Percentiles rank a stretch among this genome's conserved stretches.
Conservation (phyloP, 768 basidiomycete genomes). For the Paxillus rubicundulus region DNA sequence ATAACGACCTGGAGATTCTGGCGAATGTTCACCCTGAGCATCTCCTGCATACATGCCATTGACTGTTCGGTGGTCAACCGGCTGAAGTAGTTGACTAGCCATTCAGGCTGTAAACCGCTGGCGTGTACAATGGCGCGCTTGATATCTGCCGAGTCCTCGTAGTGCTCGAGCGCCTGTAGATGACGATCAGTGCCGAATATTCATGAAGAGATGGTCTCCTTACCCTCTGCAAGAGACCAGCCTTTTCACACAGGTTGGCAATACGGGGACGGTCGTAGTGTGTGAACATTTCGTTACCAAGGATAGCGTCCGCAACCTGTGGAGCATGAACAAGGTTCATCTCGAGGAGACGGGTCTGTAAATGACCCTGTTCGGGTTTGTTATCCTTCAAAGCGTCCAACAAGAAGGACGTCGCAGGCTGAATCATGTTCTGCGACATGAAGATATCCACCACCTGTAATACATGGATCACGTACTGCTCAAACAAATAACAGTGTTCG, state of each 20-base stretch:
- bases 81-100: slow-evolving; percentile 97
- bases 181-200: slow-evolving; percentile 8
- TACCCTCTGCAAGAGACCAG: slow-evolving; percentile 90
- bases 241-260: slow-evolving; percentile 98
- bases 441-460: slow-evolving; percentile 92
- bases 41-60: slow-evolving; percentile 93
- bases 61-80: slow-evolving; percentile 96
- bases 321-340: slow-evolving; percentile 98
- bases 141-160: slow-evolving; percentile 97
- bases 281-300: slow-evolving; percentile 97
- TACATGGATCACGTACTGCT: neutral
- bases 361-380: slow-evolving; percentile 91
- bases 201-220: slow-evolving; percentile 23
- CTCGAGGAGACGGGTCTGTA: slow-evolving; percentile 95
- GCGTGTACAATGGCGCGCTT: slow-evolving; percentile 97
- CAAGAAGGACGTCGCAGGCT: slow-evolving; percentile 97
- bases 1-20: slow-evolving; percentile 96
- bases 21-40: slow-evolving; percentile 94
- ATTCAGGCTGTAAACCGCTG: slow-evolving; percentile 82
- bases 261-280: slow-evolving; percentile 96
- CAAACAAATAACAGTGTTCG: neutral
- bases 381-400: slow-evolving; percentile 98
- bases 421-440: slow-evolving; percentile 99
- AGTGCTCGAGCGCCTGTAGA: slow-evolving; percentile 91
- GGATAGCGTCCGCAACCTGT: slow-evolving; percentile 97